Evolutionary conservation across 1,284 basidiomycete species (phyloP).

Genomic region (Erythrobasidium hasegawianum): DNA sequence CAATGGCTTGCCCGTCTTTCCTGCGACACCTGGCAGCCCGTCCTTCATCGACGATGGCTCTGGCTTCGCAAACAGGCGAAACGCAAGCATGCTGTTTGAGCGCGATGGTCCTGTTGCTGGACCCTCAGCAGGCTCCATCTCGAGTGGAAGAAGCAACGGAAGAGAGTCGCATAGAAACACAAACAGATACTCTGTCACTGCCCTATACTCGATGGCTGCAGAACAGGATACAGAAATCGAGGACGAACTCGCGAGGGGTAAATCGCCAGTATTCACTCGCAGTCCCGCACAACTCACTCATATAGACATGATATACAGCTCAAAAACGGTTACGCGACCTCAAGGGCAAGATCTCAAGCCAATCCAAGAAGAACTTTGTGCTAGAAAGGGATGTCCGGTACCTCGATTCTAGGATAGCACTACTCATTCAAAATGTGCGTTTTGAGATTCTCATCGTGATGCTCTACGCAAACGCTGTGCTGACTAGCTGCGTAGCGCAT

Average conservation of each 20-base stretch:
- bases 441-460: background rate
- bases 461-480: background rate
- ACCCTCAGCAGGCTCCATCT: background rate
- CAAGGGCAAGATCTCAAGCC: constrained; percentile 94
- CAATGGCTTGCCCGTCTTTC: background rate
- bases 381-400: constrained; percentile 97
- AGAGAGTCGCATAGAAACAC: constrained; percentile 52
- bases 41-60: background rate
- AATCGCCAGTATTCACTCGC: constrained; percentile 45
- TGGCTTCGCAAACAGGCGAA: constrained; percentile 11
- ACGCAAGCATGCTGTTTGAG: constrained; percentile 29
- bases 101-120: constrained; percentile 8
- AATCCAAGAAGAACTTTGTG: constrained; percentile 99
- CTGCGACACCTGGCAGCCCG: constrained; percentile 6
- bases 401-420: constrained; percentile 92
- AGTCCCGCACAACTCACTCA: background rate
- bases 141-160: background rate
- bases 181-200: constrained; percentile 93
- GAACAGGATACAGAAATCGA: constrained; percentile 98
- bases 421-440: constrained; percentile 92
- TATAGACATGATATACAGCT: constrained; percentile 55
- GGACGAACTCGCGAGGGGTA: constrained; percentile 91
- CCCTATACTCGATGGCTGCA: constrained; percentile 93
- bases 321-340: constrained; percentile 93
- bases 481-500: constrained; percentile 40